Percentiles rank a stretch among this genome's conserved stretches.
These are phyloP conservation scores for Rhamnella rubrinervis DNA, from an alignment of 331 rosid genomes.

Conservation along the genomic window DNA sequence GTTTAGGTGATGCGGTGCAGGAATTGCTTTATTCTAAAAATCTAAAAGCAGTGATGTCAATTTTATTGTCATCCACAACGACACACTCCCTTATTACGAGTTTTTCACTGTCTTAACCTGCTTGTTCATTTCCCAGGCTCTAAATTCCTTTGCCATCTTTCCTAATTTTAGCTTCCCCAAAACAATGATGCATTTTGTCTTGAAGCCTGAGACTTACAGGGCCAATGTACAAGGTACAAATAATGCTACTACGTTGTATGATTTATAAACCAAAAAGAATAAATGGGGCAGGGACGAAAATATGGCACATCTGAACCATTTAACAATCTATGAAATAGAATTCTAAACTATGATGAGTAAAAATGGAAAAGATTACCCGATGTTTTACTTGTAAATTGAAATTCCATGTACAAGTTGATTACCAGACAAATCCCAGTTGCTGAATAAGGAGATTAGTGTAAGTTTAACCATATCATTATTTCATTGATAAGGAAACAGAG, in stretches of 20 bases:
- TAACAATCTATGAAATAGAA: no score
- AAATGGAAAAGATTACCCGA: no score
- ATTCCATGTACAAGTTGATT: no score
- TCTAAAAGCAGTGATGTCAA: constrained; percentile 1
- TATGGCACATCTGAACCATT: no score
- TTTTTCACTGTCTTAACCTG: neutral
- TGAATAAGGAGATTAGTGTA: no score
- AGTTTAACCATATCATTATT: no score
- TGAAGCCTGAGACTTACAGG: neutral
- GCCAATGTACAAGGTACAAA: neutral
- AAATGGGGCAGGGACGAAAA: no score
- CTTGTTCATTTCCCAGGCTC: neutral
- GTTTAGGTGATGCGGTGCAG: neutral
- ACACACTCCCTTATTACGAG: neutral
- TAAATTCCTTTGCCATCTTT: neutral
- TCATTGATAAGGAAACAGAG: neutral
- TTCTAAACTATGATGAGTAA: no score
- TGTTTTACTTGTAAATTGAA: no score
- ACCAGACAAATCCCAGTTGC: no score
- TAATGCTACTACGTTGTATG: neutral
- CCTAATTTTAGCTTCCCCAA: neutral
- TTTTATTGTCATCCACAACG: neutral
- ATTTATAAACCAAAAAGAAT: neutral
- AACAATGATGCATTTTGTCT: neutral
- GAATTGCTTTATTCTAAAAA: constrained; percentile 10